These are phyloP conservation scores for Nissolia schottii DNA, from an alignment of 306 rosid genomes.

Conservation along the genomic window DNA sequence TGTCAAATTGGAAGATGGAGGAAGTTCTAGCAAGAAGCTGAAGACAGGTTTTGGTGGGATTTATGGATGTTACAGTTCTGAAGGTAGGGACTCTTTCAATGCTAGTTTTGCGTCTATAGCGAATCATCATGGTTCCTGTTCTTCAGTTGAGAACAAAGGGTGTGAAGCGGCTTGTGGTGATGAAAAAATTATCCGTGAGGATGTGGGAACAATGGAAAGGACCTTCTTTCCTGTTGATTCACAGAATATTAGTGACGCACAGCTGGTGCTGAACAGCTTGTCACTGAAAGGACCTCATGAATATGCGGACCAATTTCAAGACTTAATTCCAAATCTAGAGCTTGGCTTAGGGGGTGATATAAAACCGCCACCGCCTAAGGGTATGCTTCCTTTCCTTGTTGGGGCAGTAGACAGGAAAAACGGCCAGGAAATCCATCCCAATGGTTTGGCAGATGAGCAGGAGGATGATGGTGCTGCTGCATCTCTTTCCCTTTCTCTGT, in stretches of 20 bases:
- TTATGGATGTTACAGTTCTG: conserved; percentile 32
- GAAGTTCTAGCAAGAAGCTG: conserved; percentile 48
- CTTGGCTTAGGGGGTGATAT: conserved; percentile 84
- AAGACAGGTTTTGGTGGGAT: conserved; percentile 37
- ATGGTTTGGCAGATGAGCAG: conserved; percentile 30
- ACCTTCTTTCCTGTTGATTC: conserved; percentile 70
- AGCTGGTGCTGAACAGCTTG: conserved; percentile 17
- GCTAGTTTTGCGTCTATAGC: conserved; percentile 26
- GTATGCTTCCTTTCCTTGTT: conserved; percentile 70
- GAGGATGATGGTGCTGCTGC: conserved; percentile 69
- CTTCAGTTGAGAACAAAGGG: conserved; percentile 44
- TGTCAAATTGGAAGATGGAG: conserved; percentile 35
- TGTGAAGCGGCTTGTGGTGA: conserved; percentile 47
- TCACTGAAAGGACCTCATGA: conserved; percentile 33
- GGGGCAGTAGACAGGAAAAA: conserved; percentile 54
- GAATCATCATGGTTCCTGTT: conserved; percentile 35
- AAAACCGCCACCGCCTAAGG: conserved; percentile 43
- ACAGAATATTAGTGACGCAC: conserved; percentile 29
- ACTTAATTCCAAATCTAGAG: conserved; percentile 72
- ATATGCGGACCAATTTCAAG: conserved; percentile 28
- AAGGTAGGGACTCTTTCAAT: conserved; percentile 32
- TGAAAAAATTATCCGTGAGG: conserved; percentile 70
- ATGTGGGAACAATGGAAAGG: conserved; percentile 65
- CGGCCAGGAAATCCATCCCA: conserved; percentile 40
- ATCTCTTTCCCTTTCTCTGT: conserved; percentile 81